Evolutionary conservation across 1,284 basidiomycete genomes (phyloP).

Genomic region (Apiotrichum veenhuisii): DNA sequence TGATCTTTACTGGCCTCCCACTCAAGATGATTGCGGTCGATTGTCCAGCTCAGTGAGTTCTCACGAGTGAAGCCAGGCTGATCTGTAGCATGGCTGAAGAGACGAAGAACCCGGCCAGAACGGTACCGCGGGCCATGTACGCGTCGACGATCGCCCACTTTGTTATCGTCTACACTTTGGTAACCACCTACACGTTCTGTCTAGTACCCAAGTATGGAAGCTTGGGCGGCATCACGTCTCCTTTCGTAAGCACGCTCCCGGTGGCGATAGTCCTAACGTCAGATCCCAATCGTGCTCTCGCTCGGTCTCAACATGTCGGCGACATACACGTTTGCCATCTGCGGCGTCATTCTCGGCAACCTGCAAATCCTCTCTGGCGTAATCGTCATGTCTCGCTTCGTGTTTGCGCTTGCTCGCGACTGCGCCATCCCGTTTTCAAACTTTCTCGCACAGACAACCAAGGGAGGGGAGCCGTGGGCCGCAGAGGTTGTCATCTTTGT

Average conservation of each 20-base stretch:
- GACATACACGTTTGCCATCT: background rate
- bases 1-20: conserved; percentile 1
- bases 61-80: background rate
- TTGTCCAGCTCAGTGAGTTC: background rate
- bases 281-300: background rate
- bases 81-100: conserved; percentile 4
- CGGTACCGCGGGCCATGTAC: conserved; percentile 43
- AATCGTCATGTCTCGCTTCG: conserved; percentile 43
- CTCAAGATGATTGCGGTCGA: background rate
- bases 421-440: conserved; percentile 38
- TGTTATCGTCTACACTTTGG: conserved; percentile 4
- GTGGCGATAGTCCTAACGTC: no score
- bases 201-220: no score
- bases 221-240: background rate
- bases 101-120: conserved; percentile 42
- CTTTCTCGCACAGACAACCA: background rate
- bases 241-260: no score
- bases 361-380: conserved; percentile 20
- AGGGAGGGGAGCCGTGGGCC: background rate
- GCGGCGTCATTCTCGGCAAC: background rate
- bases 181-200: background rate
- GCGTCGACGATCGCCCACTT: conserved; percentile 23
- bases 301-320: background rate
- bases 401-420: conserved; percentile 43
- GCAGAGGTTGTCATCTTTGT: background rate